A percentile compares a stretch with the other conserved stretches of the same genome.
Conservation (phyloP, 108 stramenopile species). For the Skeletonema costatum region DNA sequence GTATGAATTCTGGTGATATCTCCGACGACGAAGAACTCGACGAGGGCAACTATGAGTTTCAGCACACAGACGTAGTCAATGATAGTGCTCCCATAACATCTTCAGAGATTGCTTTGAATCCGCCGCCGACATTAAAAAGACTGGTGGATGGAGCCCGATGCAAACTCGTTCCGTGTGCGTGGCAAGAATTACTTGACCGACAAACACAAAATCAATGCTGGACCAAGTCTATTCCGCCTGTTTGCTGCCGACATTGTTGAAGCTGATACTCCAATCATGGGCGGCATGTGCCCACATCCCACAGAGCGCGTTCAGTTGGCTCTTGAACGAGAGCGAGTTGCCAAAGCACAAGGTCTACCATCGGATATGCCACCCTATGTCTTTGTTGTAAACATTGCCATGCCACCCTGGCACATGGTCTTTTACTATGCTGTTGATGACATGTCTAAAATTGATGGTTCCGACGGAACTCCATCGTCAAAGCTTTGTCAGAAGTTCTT, state of each 20-base stretch:
- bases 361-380: slow-evolving; percentile 79
- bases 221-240: slow-evolving; percentile 78
- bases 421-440: slow-evolving; percentile 89
- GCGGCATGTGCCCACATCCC: slow-evolving; percentile 83
- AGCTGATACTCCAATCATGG: slow-evolving; percentile 64
- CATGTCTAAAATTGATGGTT: slow-evolving; percentile 75
- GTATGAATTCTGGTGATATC: background rate
- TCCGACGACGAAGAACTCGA: background rate
- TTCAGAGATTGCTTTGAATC: background rate
- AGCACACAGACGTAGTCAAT: background rate
- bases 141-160: slow-evolving; percentile 88
- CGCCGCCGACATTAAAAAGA: slow-evolving; percentile 11
- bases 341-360: slow-evolving; percentile 37
- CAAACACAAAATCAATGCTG: slow-evolving; percentile 82
- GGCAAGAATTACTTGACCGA: slow-evolving; percentile 80
- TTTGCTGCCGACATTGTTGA: slow-evolving; percentile 85
- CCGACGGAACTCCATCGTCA: slow-evolving; percentile 71
- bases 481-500: slow-evolving; percentile 77
- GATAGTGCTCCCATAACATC: background rate
- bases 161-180: slow-evolving; percentile 86
- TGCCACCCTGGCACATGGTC: slow-evolving; percentile 78
- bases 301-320: slow-evolving; percentile 85
- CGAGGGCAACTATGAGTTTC: background rate
- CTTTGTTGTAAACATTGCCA: slow-evolving; percentile 76
- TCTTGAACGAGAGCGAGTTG: slow-evolving; percentile 52